A percentile compares a stretch with the other conserved stretches of the same genome.
Evolutionary conservation across 2,329 filamentous ascomycete genomes (phyloP).

Genomic region (Colletotrichum spinosum): DNA sequence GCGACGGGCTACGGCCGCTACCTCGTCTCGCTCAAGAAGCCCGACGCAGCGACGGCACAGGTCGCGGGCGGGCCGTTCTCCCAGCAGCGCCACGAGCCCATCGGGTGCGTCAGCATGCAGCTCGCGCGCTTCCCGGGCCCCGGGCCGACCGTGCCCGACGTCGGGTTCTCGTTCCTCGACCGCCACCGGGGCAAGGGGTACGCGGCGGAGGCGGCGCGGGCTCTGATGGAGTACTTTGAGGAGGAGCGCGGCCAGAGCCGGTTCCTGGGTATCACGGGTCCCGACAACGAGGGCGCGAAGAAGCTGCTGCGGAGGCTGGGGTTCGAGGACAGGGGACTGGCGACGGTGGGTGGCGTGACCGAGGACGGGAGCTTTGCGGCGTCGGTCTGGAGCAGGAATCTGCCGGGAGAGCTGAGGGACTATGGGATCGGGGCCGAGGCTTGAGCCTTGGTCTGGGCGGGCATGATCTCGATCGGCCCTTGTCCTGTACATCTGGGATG

Average conservation of each 20-base stretch:
- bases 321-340: constrained; percentile 7
- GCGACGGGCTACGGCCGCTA: constrained; percentile 3
- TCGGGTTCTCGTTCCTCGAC: constrained; percentile 16
- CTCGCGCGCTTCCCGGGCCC: constrained; percentile 2
- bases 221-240: constrained; percentile 2
- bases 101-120: constrained; percentile 14
- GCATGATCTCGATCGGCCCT: too few species aligned
- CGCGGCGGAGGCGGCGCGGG: constrained; percentile 2
- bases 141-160: constrained; percentile 8
- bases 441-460: too few species aligned
- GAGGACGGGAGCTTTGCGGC: background rate
- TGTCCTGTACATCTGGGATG: too few species aligned
- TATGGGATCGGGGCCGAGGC: too few species aligned
- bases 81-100: background rate
- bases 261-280: constrained; percentile 1
- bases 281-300: constrained; percentile 3
- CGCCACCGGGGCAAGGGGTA: constrained; percentile 7
- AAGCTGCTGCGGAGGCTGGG: constrained; percentile 3
- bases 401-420: too few species aligned
- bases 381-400: constrained; percentile 1
- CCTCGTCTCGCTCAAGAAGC: constrained; percentile 5
- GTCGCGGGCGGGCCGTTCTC: background rate
- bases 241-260: constrained; percentile 3
- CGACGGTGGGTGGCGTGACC: background rate
- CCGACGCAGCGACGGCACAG: background rate